Evolutionary conservation across 495 filamentous ascomycete genomes (phyloP).

Genomic region (Jackrogersella multiformis): DNA sequence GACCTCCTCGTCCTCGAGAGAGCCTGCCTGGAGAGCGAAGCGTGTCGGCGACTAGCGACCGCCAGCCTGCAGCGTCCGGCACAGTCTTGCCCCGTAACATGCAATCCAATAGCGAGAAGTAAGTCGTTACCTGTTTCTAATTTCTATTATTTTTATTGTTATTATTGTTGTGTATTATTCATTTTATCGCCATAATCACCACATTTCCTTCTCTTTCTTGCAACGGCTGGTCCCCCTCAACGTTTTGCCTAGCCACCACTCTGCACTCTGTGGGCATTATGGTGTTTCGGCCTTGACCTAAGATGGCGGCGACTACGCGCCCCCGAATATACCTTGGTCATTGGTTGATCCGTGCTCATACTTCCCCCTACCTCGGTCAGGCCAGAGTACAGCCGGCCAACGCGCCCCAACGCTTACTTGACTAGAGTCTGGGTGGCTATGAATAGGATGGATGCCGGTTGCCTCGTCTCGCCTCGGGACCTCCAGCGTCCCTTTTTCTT

Average conservation of each 20-base stretch:
- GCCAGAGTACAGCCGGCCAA: constrained; percentile 39
- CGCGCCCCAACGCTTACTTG: constrained; percentile 24
- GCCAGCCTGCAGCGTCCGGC: constrained; percentile 52
- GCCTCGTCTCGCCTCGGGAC: constrained; percentile 46
- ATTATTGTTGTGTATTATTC: not conserved
- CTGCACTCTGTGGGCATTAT: constrained; percentile 12
- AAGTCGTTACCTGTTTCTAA: constrained; percentile 38
- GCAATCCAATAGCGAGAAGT: constrained; percentile 57
- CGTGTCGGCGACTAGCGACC: constrained; percentile 55
- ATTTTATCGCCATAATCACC: not conserved
- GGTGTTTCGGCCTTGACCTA: constrained; percentile 37
- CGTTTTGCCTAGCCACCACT: constrained; percentile 10
- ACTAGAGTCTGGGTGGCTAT: constrained; percentile 37
- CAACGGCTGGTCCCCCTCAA: not conserved
- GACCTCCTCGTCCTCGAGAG: constrained; percentile 52
- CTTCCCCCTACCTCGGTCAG: constrained; percentile 37
- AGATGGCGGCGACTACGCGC: constrained; percentile 35
- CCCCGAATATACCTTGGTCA: constrained; percentile 30
- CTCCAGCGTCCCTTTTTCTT: constrained; percentile 27
- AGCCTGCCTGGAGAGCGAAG: constrained; percentile 56
- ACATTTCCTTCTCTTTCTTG: not conserved
- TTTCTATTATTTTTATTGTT: constrained; percentile 14
- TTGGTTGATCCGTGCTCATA: constrained; percentile 39
- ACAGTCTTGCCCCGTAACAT: constrained; percentile 55
- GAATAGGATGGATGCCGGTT: constrained; percentile 37